Evolutionary conservation across 345 rosid genomes (phyloP), one percentile per base, ranked within the genome.

Genomic region (Citrus hindsii): DNA sequence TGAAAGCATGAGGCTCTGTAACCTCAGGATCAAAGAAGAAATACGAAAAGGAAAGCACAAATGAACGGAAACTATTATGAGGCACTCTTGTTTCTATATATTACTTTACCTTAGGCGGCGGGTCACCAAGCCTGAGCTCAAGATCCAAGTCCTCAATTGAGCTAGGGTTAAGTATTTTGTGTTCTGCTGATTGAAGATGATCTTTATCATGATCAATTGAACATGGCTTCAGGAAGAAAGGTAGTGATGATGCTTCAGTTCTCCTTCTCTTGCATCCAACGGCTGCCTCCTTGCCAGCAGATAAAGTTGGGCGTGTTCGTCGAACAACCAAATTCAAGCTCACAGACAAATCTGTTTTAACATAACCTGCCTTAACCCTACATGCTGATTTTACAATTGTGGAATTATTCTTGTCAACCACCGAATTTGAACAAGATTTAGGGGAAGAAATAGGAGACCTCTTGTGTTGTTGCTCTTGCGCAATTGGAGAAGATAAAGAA

Each of bases 61-160:
- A 80, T 21, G 66, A 77, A 63, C 42, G 9, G 66, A 75, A 75
- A 76, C 76, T 83, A 76, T 68, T 74, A 73, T 22, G 69, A 67
- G 78, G 74, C 72, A 72, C 66, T 71, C 61, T 62, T 72, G 37
- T 64, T 77, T 48, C 62, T 69, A 63, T 71, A 63, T 65, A 67
- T 85, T 85, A 84, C 59, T 83, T 90, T 82, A 83, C 87, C 92
- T 89, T 89, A 18, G 58, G 58, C 27, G 92, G 92, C 69, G 84
- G 87, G 67, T 84, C 73, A 8, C 97, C 98, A 51, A 95, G 97
- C 85, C 98, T 87, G 74, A 95, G 98, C 85, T 95, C 98, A 74
- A 95, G 98, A 89, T 95, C 98, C 82, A 95, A 70, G 32, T 91
- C 98, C 76, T 93, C 93, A 67, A 79, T 76, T 9, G 80, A 74